A percentile compares a stretch with the other conserved stretches of the same genome.
These are phyloP conservation scores for Fusarium caatingaense DNA, from an alignment of 2,329 filamentous ascomycete species.

Conservation along the genomic window DNA sequence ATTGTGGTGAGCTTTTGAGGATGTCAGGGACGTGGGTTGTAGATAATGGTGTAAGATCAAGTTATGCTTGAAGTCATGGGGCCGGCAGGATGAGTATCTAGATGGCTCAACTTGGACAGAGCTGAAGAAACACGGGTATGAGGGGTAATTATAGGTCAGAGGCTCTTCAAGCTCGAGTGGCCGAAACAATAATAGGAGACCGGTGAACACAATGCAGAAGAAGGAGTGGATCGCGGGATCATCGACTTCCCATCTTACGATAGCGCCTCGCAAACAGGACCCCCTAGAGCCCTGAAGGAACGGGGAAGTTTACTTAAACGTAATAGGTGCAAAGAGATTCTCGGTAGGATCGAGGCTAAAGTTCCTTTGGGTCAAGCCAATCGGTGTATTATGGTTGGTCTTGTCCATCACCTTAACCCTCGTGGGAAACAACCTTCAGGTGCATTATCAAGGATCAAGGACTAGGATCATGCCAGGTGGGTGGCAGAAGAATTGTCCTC, in stretches of 20 bases:
- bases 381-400: constrained; percentile 5
- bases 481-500: too few species aligned
- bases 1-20: constrained; percentile 5
- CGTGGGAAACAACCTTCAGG: not conserved
- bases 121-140: not conserved
- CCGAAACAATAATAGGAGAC: constrained; percentile 20
- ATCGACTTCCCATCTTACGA: constrained; percentile 39
- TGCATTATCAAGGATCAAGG: constrained; percentile 10
- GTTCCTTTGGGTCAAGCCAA: constrained; percentile 4
- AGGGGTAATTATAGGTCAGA: not conserved
- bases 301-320: not conserved
- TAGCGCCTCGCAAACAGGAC: constrained; percentile 25
- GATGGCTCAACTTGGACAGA: constrained; percentile 7
- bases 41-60: not conserved
- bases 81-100: constrained; percentile 1
- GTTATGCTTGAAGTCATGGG: not conserved
- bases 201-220: constrained; percentile 5
- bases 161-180: not conserved
- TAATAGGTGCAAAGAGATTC: not conserved
- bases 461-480: constrained; percentile 21
- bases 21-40: constrained; percentile 20
- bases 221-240: constrained; percentile 32
- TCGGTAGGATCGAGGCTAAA: constrained; percentile 9
- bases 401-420: not conserved
- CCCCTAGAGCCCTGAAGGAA: constrained; percentile 17